Evolutionary conservation across 768 basidiomycete species (phyloP).

Genomic region (Rhizopogon vulgaris): DNA sequence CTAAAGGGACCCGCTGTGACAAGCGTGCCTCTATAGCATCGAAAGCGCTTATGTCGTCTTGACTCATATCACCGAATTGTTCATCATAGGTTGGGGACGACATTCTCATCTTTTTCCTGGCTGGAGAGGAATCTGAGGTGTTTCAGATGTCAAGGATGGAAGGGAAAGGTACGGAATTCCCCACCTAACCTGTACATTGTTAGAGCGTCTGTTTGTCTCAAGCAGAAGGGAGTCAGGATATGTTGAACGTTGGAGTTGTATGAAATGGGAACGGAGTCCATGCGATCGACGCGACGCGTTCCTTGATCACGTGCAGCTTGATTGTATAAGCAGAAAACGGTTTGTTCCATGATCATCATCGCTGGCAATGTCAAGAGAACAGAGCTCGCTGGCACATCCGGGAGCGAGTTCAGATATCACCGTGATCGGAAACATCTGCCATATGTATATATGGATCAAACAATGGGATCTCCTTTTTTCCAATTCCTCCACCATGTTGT

Average conservation of each 20-base stretch:
- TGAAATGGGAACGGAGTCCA: neutral
- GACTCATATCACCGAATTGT: slow-evolving; percentile 43
- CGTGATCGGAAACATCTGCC: no score
- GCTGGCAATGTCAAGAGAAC: no score
- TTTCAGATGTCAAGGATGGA: neutral
- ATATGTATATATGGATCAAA: no score
- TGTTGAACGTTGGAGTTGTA: no score
- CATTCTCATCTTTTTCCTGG: slow-evolving; percentile 53
- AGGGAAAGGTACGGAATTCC: neutral
- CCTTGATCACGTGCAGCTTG: neutral
- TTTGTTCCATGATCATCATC: no score
- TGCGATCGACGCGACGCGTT: neutral
- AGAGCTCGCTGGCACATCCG: no score
- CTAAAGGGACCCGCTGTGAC: slow-evolving; percentile 26
- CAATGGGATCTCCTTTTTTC: no score
- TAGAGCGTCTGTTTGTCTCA: neutral
- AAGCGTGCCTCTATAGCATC: slow-evolving; percentile 44
- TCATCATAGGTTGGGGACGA: slow-evolving; percentile 64
- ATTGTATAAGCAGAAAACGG: neutral
- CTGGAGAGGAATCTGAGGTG: slow-evolving; percentile 22
- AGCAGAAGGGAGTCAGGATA: neutral
- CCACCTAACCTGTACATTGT: neutral
- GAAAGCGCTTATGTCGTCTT: slow-evolving; percentile 49
- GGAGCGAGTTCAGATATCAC: no score
- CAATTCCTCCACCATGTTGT: no score